These are phyloP conservation scores for Wickerhamomyces rabaulensis DNA, from an alignment of 805 yeast genomes.

Conservation along the genomic window DNA sequence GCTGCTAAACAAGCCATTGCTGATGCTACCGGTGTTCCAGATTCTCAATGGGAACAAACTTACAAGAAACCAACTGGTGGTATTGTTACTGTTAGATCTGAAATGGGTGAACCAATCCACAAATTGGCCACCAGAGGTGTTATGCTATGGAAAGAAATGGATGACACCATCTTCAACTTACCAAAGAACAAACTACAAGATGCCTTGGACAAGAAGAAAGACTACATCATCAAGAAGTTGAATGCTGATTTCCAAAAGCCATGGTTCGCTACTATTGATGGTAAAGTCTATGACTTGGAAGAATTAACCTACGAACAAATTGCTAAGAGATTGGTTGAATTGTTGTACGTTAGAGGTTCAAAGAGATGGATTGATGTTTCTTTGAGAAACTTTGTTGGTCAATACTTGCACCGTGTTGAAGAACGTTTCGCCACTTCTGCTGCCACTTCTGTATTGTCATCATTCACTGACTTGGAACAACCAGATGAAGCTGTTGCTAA, in stretches of 20 bases:
- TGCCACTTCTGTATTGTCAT: conserved; percentile 68
- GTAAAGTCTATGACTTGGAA: conserved; percentile 83
- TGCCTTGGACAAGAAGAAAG: conserved; percentile 77
- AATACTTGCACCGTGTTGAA: conserved; percentile 88
- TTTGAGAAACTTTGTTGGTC: conserved; percentile 82
- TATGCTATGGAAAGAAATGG: conserved; percentile 94
- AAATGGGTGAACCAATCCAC: conserved; percentile 99
- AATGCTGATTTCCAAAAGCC: conserved; percentile 97
- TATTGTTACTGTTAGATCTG: conserved; percentile 90
- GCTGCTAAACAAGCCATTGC: conserved; percentile 93
- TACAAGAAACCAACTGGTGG: conserved; percentile 97
- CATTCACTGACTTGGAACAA: conserved; percentile 57
- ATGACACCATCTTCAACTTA: conserved; percentile 83
- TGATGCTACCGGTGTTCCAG: conserved; percentile 85
- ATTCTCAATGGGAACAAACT: conserved; percentile 86
- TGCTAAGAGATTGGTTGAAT: conserved; percentile 78
- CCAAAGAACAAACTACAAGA: conserved; percentile 86
- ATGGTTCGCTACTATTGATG: conserved; percentile 78
- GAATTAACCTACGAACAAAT: conserved; percentile 96
- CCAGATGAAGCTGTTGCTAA: conserved; percentile 59
- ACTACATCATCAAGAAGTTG: conserved; percentile 75
- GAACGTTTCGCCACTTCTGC: conserved; percentile 76
- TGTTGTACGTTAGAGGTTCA: conserved; percentile 77
- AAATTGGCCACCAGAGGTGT: conserved; percentile 98
- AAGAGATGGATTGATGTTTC: conserved; percentile 83